Percentiles rank a stretch among this genome's conserved stretches.
Conservation (phyloP, 257 asterid species). For the Lycium ferocissimum region DNA sequence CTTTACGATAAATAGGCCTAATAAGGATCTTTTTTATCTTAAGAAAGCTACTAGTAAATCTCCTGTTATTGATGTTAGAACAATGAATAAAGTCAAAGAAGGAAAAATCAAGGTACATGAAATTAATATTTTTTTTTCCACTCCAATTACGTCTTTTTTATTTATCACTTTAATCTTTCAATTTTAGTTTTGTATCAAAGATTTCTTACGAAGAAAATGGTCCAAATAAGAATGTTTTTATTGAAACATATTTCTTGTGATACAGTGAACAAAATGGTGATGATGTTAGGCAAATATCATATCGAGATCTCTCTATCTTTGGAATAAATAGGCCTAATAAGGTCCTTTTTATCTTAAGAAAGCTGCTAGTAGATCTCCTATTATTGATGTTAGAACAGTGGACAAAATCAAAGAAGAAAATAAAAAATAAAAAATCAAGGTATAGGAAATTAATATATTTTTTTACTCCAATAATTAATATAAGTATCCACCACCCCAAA, state of each 20-base stretch:
- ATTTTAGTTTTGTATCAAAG: too few species aligned
- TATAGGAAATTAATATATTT: neutral
- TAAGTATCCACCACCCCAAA: neutral
- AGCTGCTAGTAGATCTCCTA: conserved; percentile 50
- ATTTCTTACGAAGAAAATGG: conserved; percentile 40
- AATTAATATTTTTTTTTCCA: too few species aligned
- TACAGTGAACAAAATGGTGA: conserved; percentile 39
- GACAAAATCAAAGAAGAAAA: conserved; percentile 36
- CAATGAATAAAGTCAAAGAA: too few species aligned
- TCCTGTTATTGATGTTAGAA: too few species aligned
- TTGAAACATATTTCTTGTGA: conserved; percentile 33
- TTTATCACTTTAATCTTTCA: neutral
- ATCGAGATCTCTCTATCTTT: conserved; percentile 47
- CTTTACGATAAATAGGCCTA: too few species aligned
- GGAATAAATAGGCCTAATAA: conserved; percentile 53
- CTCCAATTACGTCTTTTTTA: neutral
- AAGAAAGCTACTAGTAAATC: too few species aligned
- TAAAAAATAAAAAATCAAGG: conserved; percentile 50
- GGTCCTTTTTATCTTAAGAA: conserved; percentile 58
- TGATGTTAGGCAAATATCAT: conserved; percentile 29
- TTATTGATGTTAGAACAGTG: conserved; percentile 63
- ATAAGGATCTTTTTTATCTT: too few species aligned
- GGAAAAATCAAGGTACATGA: too few species aligned
- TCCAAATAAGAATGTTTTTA: conserved; percentile 53
- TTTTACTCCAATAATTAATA: too few species aligned